phyloP scores from a whole-genome alignment of 805 yeast species.

The Nakazawaea wyomingensis region DNA sequence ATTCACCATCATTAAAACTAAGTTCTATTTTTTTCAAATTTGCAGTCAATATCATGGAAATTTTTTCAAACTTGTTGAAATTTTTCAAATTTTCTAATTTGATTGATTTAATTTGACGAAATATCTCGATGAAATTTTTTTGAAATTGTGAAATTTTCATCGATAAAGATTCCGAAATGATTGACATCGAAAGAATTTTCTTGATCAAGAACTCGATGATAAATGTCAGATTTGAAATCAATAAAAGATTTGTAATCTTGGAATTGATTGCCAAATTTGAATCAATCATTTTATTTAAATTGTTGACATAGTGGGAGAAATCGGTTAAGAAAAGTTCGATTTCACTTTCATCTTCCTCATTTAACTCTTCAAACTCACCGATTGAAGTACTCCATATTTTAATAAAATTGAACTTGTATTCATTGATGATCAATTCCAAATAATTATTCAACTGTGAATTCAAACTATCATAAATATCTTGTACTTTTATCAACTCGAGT shows the following conservation, averaged over 20 bases:
- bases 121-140: slow-evolving; percentile 1
- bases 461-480: slow-evolving; percentile 4
- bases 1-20: slow-evolving; percentile 45
- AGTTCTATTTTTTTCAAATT: slow-evolving; percentile 44
- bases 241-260: slow-evolving; percentile 2
- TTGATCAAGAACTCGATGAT: slow-evolving; percentile 5
- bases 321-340: slow-evolving; percentile 4
- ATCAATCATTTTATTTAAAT: slow-evolving; percentile 2
- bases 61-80: slow-evolving; percentile 25
- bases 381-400: slow-evolving; percentile 8
- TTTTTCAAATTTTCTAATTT: slow-evolving; percentile 16
- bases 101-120: neutral
- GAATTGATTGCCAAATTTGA: neutral
- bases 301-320: neutral
- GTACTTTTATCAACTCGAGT: slow-evolving; percentile 17
- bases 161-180: slow-evolving; percentile 9
- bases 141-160: slow-evolving; percentile 5
- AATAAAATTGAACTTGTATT: slow-evolving; percentile 6
- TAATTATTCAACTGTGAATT: slow-evolving; percentile 5
- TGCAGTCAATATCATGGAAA: slow-evolving; percentile 20
- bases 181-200: slow-evolving; percentile 2
- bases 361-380: slow-evolving; percentile 2
- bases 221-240: slow-evolving; percentile 1
- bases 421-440: slow-evolving; percentile 7
- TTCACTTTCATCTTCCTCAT: slow-evolving; percentile 1